Conservation (phyloP, 495 filamentous ascomycete genomes). For the Penicillium fimorum region DNA sequence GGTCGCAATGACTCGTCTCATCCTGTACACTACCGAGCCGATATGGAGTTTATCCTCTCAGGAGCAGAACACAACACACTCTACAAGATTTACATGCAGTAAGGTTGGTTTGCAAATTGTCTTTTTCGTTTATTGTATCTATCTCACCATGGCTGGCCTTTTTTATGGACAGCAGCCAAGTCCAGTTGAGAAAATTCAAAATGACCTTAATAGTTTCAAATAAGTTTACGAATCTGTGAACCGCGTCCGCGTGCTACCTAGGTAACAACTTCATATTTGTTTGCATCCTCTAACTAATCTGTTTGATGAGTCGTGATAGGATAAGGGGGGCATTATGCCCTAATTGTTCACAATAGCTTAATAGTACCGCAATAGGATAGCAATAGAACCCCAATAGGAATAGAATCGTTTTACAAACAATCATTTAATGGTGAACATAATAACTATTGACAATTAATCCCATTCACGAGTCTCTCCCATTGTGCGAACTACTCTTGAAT, state of each 20-base stretch:
- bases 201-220: not conserved
- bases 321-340: not conserved
- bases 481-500: not conserved
- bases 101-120: not conserved
- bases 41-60: conserved; percentile 11
- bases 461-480: not conserved
- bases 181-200: not conserved
- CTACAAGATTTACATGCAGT: not conserved
- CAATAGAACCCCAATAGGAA: not conserved
- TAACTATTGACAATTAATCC: not conserved
- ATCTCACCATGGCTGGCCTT: not conserved
- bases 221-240: not conserved
- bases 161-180: not conserved
- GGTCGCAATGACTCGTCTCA: not conserved
- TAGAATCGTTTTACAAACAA: not conserved
- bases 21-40: conserved; percentile 9
- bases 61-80: not conserved
- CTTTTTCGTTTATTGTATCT: not conserved
- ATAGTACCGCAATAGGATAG: not conserved
- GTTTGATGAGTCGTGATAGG: not conserved
- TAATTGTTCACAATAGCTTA: not conserved
- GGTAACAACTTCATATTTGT: not conserved
- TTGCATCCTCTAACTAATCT: not conserved
- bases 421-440: not conserved
- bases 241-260: too few relatives aligned